Conservation (phyloP, 345 rosid genomes). For the Erucastrum elatum region DNA sequence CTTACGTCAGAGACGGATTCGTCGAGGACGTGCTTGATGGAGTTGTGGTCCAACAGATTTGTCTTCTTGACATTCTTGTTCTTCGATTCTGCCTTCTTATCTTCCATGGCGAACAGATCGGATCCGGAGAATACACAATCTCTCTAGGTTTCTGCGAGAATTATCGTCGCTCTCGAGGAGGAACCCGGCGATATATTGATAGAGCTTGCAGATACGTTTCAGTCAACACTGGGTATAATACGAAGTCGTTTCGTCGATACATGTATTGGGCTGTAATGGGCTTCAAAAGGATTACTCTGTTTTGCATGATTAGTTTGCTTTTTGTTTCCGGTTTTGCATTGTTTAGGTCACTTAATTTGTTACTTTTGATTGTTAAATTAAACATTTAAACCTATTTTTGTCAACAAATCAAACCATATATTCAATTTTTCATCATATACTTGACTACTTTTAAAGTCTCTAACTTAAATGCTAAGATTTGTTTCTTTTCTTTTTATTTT, state of each 20-base stretch:
- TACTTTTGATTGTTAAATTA: neutral
- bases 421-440: neutral
- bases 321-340: neutral
- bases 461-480: neutral
- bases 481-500: neutral
- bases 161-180: neutral
- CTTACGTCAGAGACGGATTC: conserved; percentile 88
- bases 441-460: conserved; percentile 2
- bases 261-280: conserved; percentile 20
- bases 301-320: neutral
- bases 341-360: neutral
- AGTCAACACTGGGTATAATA: neutral
- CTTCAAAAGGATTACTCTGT: neutral
- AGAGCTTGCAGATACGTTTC: conserved; percentile 27
- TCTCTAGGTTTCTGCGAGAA: conserved; percentile 9
- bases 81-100: conserved; percentile 53
- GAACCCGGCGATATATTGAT: conserved; percentile 25
- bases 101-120: conserved; percentile 48
- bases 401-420: neutral
- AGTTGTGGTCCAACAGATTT: conserved; percentile 89
- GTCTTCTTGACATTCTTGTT: conserved; percentile 72
- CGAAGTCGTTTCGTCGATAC: conserved; percentile 2
- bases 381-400: neutral
- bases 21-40: conserved; percentile 92
- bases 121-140: conserved; percentile 12